Evolutionary conservation across 2,329 filamentous ascomycete species (phyloP).

Genomic region (Tolypocladium endophyticum): DNA sequence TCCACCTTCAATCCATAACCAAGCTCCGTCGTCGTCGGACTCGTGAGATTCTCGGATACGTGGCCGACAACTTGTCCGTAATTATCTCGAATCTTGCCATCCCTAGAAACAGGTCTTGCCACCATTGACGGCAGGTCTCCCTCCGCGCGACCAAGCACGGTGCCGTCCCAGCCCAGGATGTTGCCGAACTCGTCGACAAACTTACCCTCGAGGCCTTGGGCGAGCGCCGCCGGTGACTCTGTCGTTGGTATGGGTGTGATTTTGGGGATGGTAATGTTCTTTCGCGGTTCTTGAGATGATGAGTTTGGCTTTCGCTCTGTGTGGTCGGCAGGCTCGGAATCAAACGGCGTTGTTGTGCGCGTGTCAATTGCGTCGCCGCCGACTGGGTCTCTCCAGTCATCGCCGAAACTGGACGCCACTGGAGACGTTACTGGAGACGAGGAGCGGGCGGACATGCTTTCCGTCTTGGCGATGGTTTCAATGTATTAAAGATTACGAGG

Average conservation of each 20-base stretch:
- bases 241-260: conserved; percentile 27
- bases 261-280: conserved; percentile 24
- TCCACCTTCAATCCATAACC: conserved; percentile 45
- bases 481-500: neutral
- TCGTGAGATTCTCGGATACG: conserved; percentile 48
- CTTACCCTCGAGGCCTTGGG: conserved; percentile 33
- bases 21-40: conserved; percentile 40
- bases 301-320: neutral
- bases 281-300: neutral
- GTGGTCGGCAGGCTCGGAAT: neutral
- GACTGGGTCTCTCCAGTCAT: neutral
- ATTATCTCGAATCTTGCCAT: conserved; percentile 54
- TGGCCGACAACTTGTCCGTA: conserved; percentile 73
- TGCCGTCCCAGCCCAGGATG: conserved; percentile 37
- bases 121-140: conserved; percentile 47
- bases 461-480: neutral
- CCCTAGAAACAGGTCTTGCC: conserved; percentile 32
- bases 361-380: neutral
- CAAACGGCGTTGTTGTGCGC: neutral
- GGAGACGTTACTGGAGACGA: neutral
- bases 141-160: conserved; percentile 39
- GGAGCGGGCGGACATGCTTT: neutral
- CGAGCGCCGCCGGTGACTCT: conserved; percentile 22
- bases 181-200: conserved; percentile 44
- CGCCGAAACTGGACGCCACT: neutral